Conservation (phyloP, 192 early-diverging fungal genomes). For the Entophlyctis helioformis region DNA sequence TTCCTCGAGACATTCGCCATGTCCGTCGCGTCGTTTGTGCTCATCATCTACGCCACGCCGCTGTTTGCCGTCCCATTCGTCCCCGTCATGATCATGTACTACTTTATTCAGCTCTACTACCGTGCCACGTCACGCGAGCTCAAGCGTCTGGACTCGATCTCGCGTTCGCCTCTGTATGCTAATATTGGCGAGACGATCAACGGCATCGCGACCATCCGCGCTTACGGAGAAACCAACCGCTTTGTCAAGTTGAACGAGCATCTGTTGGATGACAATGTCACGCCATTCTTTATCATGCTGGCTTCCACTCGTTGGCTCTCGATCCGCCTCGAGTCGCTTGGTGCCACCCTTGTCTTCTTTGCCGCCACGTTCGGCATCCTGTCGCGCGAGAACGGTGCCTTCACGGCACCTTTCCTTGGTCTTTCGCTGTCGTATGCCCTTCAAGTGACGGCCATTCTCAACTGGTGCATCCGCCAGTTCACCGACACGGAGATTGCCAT, state of each 20-base stretch:
- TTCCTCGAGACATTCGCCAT: constrained; percentile 45
- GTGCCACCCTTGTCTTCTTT: constrained; percentile 61
- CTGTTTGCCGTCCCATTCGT: constrained; percentile 60
- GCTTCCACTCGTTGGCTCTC: constrained; percentile 56
- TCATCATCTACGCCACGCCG: constrained; percentile 57
- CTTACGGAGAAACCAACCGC: constrained; percentile 64
- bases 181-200: constrained; percentile 66
- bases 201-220: constrained; percentile 80
- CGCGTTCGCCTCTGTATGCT: constrained; percentile 71
- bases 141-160: constrained; percentile 74
- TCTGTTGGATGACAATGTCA: constrained; percentile 61
- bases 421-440: constrained; percentile 76
- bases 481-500: constrained; percentile 43
- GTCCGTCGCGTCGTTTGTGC: constrained; percentile 47
- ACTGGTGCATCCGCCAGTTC: constrained; percentile 68
- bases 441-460: constrained; percentile 63
- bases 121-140: constrained; percentile 71
- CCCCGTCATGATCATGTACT: constrained; percentile 64
- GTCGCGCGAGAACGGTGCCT: constrained; percentile 19
- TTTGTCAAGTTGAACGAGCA: constrained; percentile 60
- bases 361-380: constrained; percentile 63
- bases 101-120: constrained; percentile 61
- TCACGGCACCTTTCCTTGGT: constrained; percentile 68
- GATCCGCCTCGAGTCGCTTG: constrained; percentile 71
- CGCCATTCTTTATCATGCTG: constrained; percentile 61